Evolutionary conservation across 768 basidiomycete species (phyloP).

Genomic region (Mycena haematopus): DNA sequence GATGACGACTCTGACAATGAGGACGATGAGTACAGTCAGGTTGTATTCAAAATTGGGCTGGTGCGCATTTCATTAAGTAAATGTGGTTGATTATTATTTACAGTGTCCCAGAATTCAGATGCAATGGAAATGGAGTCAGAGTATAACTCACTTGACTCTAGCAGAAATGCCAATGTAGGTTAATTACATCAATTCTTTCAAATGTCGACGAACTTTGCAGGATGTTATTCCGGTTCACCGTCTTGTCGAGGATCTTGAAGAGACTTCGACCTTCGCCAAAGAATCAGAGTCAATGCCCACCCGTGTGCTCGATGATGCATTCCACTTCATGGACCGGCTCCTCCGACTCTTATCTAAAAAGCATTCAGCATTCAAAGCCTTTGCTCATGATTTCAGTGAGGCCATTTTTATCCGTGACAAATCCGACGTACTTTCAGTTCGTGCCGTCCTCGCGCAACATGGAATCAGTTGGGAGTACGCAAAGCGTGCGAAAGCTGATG

Average conservation of each 20-base stretch:
- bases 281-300: not conserved
- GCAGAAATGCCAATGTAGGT: too few species aligned
- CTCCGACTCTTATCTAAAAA: constrained; percentile 9
- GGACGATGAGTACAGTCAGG: too few species aligned
- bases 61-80: too few species aligned
- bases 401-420: constrained; percentile 14
- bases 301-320: constrained; percentile 14
- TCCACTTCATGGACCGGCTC: constrained; percentile 20
- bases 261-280: not conserved
- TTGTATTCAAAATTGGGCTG: too few species aligned
- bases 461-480: constrained; percentile 1
- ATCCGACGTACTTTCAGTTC: not conserved
- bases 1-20: too few species aligned
- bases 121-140: too few species aligned
- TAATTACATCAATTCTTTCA: too few species aligned
- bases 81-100: too few species aligned
- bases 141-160: too few species aligned
- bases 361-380: constrained; percentile 15
- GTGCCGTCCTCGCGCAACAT: not conserved
- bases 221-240: not conserved
- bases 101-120: too few species aligned
- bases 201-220: too few species aligned
- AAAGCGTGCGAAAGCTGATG: not conserved
- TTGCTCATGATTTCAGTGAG: constrained; percentile 6
- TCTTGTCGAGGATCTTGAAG: not conserved